These are phyloP conservation scores for Suhomyces bribrorum DNA, from an alignment of 1,139 yeast species.

Conservation along the genomic window DNA sequence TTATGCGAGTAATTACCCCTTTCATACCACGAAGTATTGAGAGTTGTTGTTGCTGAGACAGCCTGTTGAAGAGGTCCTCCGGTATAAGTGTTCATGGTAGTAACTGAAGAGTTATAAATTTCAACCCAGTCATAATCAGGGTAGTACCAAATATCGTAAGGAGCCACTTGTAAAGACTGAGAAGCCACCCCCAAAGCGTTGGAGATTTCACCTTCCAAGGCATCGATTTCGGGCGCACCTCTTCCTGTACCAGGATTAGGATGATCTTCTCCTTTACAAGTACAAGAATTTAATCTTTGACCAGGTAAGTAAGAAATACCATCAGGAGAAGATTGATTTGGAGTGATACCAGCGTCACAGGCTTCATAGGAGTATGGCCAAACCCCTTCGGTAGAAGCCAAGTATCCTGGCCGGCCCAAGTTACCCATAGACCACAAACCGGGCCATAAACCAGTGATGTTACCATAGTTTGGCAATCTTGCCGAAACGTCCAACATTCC, in stretches of 20 bases:
- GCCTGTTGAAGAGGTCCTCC: constrained; percentile 35
- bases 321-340: constrained; percentile 82
- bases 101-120: constrained; percentile 23
- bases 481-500: constrained; percentile 73
- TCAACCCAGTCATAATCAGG: constrained; percentile 29
- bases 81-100: constrained; percentile 31
- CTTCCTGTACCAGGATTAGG: constrained; percentile 31
- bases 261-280: constrained; percentile 29
- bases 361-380: constrained; percentile 87
- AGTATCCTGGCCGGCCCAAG: constrained; percentile 79
- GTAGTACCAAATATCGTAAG: constrained; percentile 32
- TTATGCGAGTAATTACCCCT: constrained; percentile 20
- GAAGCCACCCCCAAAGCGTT: constrained; percentile 25
- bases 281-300: constrained; percentile 56
- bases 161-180: constrained; percentile 32
- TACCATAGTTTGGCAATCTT: constrained; percentile 68
- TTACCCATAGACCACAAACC: constrained; percentile 90
- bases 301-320: constrained; percentile 82
- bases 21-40: constrained; percentile 30
- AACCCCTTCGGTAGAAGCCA: constrained; percentile 78
- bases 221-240: constrained; percentile 37
- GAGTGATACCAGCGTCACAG: constrained; percentile 87
- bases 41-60: constrained; percentile 27
- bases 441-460: constrained; percentile 80
- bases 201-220: constrained; percentile 27